Percentiles rank a stretch among this genome's conserved stretches.
Conservation (phyloP, 768 basidiomycete species). For the Kwoniella shandongensis region DNA sequence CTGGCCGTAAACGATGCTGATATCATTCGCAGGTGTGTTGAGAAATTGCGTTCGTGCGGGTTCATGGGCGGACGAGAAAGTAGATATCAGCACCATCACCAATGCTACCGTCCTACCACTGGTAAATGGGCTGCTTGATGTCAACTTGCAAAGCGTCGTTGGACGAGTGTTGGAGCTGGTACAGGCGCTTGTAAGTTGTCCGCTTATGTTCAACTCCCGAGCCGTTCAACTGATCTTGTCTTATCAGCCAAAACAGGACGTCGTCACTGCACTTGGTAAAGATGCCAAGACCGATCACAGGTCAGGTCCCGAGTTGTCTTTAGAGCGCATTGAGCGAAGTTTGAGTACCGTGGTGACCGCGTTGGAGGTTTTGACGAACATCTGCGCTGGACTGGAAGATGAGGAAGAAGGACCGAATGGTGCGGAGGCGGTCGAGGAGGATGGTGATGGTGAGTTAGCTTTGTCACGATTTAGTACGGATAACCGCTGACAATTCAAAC, state of each 20-base stretch:
- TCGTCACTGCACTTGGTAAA: slow-evolving; percentile 48
- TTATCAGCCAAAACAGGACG: slow-evolving; percentile 31
- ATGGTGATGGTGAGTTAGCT: slow-evolving; percentile 16
- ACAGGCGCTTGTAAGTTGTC: slow-evolving; percentile 32
- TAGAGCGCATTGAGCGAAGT: slow-evolving; percentile 70
- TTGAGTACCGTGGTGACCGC: slow-evolving; percentile 74
- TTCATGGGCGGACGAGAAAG: slow-evolving; percentile 27
- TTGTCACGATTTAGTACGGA: neutral
- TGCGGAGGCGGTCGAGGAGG: slow-evolving; percentile 16
- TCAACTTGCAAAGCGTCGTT: slow-evolving; percentile 36
- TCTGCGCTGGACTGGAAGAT: slow-evolving; percentile 75
- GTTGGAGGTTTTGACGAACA: slow-evolving; percentile 82
- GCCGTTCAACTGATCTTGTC: slow-evolving; percentile 4
- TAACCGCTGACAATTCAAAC: slow-evolving; percentile 6
- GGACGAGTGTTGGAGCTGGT: slow-evolving; percentile 35
- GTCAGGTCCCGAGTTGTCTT: slow-evolving; percentile 65
- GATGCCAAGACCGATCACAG: slow-evolving; percentile 76
- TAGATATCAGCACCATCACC: slow-evolving; percentile 35
- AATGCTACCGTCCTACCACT: slow-evolving; percentile 45
- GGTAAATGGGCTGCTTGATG: slow-evolving; percentile 42
- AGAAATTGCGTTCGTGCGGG: slow-evolving; percentile 35
- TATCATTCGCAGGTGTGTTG: slow-evolving; percentile 27
- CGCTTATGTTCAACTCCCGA: neutral
- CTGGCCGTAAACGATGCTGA: slow-evolving; percentile 6
- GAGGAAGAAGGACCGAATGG: slow-evolving; percentile 38